Base-by-base conservation (phyloP, 1,139 yeast species). In the Nakaseomyces kungkrabaensis region DNA sequence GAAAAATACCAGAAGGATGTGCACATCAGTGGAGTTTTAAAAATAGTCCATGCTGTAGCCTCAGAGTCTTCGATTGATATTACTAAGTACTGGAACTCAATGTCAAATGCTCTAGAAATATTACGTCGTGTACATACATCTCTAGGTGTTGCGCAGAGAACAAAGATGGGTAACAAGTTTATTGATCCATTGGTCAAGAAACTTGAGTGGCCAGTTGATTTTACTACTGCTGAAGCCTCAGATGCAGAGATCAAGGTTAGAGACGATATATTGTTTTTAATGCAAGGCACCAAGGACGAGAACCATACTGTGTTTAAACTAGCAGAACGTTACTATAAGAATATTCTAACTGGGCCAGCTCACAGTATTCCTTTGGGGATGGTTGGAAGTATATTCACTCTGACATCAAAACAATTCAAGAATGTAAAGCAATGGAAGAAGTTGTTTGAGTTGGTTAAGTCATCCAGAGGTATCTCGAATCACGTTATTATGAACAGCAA, bases 381-480 rank as follows among this genome's bases (percentile, higher is more conserved):
- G 17, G 57, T 75, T 5, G 60, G 62, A 2, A 64, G 74, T 8
- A 57, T 68, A 1, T 66, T 73, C 32, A 64, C 69, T 5, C 63
- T 68, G 32, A 57, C 63, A 37, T 63, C 69, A 38, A 69, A 62
- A 46, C 58, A 65, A 46, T 61, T 68, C 26, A 72, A 73, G 4
- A 68, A 63, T 32, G 68, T 72, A 49, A 75, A 77, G 54, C 80
- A 77, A 40, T 82, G 80, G 71, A 81, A 81, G 61, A 79, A 76
- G 56, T 65, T 80, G 3, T 66, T 75, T 40, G 77, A 76, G 40
- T 61, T 80, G 24, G 76, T 75, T 8, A 78, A 78, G 52, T 74
- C 74, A 52, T 71, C 82, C 9, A 69, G 73, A 47, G 61, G 67
- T 5, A 57, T 65, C 6, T 56, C 52, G 1, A 50, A 59, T 6